Evolutionary conservation across 257 asterid species (phyloP).

Genomic region (Agastache rugosa): DNA sequence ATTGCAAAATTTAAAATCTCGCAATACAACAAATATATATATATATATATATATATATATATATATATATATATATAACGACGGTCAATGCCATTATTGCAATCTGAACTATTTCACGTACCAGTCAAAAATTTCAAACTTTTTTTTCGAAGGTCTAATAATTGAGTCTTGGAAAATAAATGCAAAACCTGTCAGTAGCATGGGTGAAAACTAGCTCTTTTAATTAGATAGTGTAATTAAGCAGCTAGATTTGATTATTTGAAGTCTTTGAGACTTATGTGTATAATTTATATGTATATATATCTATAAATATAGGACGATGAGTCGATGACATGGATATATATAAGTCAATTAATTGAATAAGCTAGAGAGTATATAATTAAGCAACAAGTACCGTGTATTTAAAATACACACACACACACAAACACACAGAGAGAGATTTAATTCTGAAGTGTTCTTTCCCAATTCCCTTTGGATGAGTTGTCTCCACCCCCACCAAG

Average conservation of each 20-base stretch:
- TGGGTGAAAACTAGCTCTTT: not conserved
- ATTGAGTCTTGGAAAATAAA: no score
- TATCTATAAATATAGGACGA: not conserved
- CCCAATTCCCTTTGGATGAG: no score
- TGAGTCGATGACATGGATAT: not conserved
- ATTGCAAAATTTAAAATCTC: not conserved
- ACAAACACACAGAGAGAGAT: not conserved
- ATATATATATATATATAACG: not conserved
- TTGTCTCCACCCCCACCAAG: no score
- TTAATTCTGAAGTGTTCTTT: no score
- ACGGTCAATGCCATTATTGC: slow-evolving; percentile 1
- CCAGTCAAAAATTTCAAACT: no score
- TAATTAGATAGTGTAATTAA: not conserved
- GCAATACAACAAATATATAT: not conserved
- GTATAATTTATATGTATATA: not conserved
- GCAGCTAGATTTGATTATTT: not conserved
- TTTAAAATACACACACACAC: not conserved
- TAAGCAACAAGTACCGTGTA: not conserved
- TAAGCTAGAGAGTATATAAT: no score
- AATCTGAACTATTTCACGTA: not conserved
- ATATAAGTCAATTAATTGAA: not conserved
- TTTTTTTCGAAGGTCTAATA: no score
- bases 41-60: not conserved
- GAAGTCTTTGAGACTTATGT: not conserved
- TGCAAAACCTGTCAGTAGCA: no score